Percentiles rank a stretch among this genome's conserved stretches.
These are phyloP conservation scores for Lodderomyces orthopsilosis DNA, from an alignment of 1,139 yeast genomes.

Conservation along the genomic window DNA sequence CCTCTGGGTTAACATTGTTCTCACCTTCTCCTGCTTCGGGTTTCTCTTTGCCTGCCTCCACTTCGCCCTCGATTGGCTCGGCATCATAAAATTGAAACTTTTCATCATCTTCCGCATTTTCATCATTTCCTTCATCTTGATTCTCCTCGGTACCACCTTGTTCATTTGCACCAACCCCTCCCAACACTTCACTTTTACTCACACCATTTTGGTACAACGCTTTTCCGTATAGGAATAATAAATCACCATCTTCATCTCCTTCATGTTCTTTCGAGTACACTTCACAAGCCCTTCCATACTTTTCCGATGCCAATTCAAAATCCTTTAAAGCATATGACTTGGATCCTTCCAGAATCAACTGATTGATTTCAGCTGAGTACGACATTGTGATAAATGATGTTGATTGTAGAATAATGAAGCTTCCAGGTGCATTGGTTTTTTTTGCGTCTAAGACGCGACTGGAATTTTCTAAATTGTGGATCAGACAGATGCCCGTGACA, in stretches of 20 bases:
- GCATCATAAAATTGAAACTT: conserved; percentile 58
- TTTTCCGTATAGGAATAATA: conserved; percentile 74
- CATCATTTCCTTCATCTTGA: conserved; percentile 17
- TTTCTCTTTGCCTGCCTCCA: conserved; percentile 26
- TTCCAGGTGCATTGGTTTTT: neutral
- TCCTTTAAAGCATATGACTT: conserved; percentile 59
- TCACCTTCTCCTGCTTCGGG: conserved; percentile 23
- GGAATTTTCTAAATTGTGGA: neutral
- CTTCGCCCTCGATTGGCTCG: conserved; percentile 39
- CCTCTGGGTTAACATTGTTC: conserved; percentile 24
- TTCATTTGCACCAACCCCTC: conserved; percentile 42
- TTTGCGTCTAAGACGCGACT: neutral
- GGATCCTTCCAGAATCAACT: conserved; percentile 57
- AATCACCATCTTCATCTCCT: conserved; percentile 64
- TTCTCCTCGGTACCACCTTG: conserved; percentile 20
- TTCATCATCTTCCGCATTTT: conserved; percentile 24
- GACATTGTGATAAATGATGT: neutral
- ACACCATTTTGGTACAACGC: conserved; percentile 80
- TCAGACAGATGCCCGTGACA: too few species aligned
- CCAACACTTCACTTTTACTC: conserved; percentile 74
- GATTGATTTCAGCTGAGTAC: conserved; percentile 31
- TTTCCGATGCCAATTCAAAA: conserved; percentile 67
- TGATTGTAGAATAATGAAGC: neutral
- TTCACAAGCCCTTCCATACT: conserved; percentile 76
- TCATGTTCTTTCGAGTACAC: conserved; percentile 41